Conservation (phyloP, 306 rosid genomes). For the Rubus idaeus region DNA sequence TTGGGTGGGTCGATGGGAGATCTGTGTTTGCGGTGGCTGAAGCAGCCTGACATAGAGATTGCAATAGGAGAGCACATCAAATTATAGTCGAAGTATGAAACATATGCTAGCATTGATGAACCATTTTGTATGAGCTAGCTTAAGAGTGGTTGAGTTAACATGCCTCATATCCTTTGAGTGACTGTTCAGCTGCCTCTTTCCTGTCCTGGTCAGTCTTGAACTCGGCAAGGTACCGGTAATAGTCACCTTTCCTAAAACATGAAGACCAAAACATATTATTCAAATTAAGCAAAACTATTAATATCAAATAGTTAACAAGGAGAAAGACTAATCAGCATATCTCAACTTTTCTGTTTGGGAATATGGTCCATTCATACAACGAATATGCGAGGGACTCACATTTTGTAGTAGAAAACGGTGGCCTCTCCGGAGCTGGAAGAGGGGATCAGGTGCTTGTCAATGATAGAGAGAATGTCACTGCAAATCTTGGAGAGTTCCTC, state of each 20-base stretch:
- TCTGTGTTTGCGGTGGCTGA: conserved; percentile 84
- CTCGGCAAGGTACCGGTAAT: conserved; percentile 53
- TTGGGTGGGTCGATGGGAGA: conserved; percentile 94
- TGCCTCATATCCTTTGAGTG: conserved; percentile 69
- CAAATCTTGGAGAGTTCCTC: conserved; percentile 94
- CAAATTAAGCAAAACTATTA: neutral
- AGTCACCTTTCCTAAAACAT: conserved; percentile 51
- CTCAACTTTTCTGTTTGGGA: neutral
- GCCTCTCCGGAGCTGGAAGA: conserved; percentile 88
- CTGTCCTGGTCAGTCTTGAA: conserved; percentile 54
- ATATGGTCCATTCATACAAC: neutral
- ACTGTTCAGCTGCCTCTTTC: conserved; percentile 55
- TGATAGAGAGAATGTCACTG: conserved; percentile 73
- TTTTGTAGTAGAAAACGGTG: conserved; percentile 91
- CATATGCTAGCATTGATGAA: conserved; percentile 20
- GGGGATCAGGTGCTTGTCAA: conserved; percentile 79
- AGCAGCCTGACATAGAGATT: conserved; percentile 59
- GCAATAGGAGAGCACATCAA: conserved; percentile 26
- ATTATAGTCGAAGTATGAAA: neutral
- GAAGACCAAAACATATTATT: conserved; percentile 2
- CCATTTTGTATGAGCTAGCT: conserved; percentile 19
- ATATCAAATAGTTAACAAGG: neutral
- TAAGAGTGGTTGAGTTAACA: conserved; percentile 27
- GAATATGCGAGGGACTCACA: conserved; percentile 57
- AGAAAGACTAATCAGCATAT: too few species aligned